Evolutionary conservation across 176 grass and related monocot species (phyloP).

Genomic region (Eleusine coracana): DNA sequence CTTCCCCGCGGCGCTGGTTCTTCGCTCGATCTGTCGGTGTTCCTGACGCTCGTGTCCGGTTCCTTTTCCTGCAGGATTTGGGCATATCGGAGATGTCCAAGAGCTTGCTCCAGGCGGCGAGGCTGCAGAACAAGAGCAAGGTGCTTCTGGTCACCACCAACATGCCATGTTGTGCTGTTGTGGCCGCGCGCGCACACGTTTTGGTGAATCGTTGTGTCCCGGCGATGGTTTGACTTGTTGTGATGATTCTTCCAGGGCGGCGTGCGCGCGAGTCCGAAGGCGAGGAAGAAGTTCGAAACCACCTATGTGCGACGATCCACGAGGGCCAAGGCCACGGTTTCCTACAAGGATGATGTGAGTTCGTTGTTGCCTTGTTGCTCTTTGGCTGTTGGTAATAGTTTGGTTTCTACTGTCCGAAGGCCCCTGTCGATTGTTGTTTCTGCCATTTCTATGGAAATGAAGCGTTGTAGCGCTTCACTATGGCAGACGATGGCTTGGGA

Average conservation of each 20-base stretch:
- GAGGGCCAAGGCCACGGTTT: constrained; percentile 67
- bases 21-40: background rate
- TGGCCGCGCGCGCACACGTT: background rate
- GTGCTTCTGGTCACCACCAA: constrained; percentile 21
- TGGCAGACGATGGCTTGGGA: background rate
- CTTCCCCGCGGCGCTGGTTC: background rate
- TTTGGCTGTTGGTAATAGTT: background rate
- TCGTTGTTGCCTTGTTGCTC: background rate
- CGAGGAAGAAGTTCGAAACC: constrained; percentile 63
- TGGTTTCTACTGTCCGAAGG: background rate
- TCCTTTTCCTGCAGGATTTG: constrained; percentile 55
- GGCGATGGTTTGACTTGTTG: constrained; percentile 2
- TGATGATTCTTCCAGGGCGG: constrained; percentile 48
- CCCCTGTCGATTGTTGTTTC: background rate
- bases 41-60: background rate
- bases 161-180: background rate
- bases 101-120: constrained; percentile 74
- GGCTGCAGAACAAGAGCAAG: constrained; percentile 68
- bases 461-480: background rate
- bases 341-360: constrained; percentile 91
- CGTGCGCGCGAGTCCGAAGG: constrained; percentile 56
- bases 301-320: constrained; percentile 88
- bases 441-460: background rate
- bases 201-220: background rate
- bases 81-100: constrained; percentile 91